A percentile compares a stretch with the other conserved stretches of the same genome.
phyloP scores from a whole-genome alignment of 805 yeast genomes.

The Spathaspora arborariae region DNA sequence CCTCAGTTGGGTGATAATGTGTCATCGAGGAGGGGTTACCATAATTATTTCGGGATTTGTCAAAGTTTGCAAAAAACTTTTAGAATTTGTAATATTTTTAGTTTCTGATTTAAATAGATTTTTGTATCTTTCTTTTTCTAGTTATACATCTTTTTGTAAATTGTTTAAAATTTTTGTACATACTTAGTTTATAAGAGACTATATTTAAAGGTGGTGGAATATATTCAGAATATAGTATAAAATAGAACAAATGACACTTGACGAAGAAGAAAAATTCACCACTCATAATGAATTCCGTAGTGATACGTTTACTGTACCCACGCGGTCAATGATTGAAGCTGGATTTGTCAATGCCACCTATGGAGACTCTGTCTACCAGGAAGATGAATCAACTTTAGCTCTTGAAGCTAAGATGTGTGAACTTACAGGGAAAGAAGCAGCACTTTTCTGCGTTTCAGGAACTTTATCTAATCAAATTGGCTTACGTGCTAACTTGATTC shows the following conservation, averaged over 20 bases:
- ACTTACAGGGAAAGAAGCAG: constrained; percentile 38
- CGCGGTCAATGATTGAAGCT: constrained; percentile 58
- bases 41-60: neutral
- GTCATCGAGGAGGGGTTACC: neutral
- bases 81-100: neutral
- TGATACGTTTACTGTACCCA: constrained; percentile 91
- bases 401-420: constrained; percentile 32
- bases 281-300: constrained; percentile 40
- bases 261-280: constrained; percentile 13
- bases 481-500: constrained; percentile 33
- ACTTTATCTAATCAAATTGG: constrained; percentile 42
- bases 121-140: neutral
- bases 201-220: neutral
- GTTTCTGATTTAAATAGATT: neutral
- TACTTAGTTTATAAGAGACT: too few species aligned
- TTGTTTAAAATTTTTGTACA: neutral
- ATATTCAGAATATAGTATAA: neutral
- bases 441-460: constrained; percentile 39
- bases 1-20: neutral
- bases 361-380: constrained; percentile 43
- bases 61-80: neutral
- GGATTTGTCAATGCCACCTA: constrained; percentile 36
- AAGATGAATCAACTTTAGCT: constrained; percentile 31
- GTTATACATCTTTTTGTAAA: neutral
- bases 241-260: constrained; percentile 13